phyloP scores from a whole-genome alignment of 2,329 filamentous ascomycete genomes.

The Nemania diffusa region DNA sequence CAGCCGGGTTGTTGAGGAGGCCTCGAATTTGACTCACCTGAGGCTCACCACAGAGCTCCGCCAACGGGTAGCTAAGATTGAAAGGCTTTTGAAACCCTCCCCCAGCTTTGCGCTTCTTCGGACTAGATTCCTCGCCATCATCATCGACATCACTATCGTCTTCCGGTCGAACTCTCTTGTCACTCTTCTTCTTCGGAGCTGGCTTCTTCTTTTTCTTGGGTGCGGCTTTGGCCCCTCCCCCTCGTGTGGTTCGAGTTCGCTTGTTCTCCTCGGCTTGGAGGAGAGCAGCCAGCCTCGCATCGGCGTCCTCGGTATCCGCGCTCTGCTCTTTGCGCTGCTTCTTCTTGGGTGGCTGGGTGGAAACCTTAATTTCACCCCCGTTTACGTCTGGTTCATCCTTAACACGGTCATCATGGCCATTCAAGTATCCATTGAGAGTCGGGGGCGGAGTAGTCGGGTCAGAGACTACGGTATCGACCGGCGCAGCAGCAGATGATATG shows the following conservation, averaged over 20 bases:
- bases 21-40: constrained; percentile 60
- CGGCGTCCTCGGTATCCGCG: constrained; percentile 74
- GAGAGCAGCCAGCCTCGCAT: constrained; percentile 86
- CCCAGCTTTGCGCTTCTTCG: constrained; percentile 81
- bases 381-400: constrained; percentile 48
- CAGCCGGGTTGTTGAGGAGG: neutral
- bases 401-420: constrained; percentile 46
- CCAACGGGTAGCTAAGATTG: constrained; percentile 75
- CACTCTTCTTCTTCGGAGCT: constrained; percentile 75
- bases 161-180: constrained; percentile 77
- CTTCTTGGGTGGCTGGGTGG: constrained; percentile 64
- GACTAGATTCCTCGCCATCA: constrained; percentile 66
- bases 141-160: constrained; percentile 82
- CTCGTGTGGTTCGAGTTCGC: constrained; percentile 78
- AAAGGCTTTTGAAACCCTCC: constrained; percentile 94
- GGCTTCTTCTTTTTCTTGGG: constrained; percentile 71
- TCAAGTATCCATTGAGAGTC: constrained; percentile 42
- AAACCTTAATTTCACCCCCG: constrained; percentile 59
- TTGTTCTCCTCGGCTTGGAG: constrained; percentile 94
- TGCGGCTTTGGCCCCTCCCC: constrained; percentile 67
- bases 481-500: constrained; percentile 62
- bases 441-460: constrained; percentile 40
- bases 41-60: constrained; percentile 75
- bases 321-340: constrained; percentile 73
- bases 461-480: constrained; percentile 31